These are phyloP conservation scores for Maudiozyma serrabonitensis DNA, from an alignment of 805 yeast genomes.

Conservation along the genomic window DNA sequence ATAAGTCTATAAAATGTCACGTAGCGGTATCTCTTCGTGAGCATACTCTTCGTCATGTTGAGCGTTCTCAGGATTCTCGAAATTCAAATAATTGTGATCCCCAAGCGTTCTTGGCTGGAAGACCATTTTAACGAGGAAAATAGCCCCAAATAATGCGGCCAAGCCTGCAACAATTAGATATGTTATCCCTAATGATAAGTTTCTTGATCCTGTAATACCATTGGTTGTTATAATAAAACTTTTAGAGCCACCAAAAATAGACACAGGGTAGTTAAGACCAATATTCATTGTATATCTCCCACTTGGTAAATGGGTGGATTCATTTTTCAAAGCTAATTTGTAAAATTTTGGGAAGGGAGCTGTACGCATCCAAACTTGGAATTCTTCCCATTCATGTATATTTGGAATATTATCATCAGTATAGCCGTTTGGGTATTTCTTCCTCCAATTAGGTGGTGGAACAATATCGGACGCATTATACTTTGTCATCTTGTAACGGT, in stretches of 20 bases:
- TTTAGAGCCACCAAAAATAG: slow-evolving; percentile 82
- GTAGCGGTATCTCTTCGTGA: slow-evolving; percentile 6
- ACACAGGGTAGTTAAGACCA: slow-evolving; percentile 72
- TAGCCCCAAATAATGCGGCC: slow-evolving; percentile 57
- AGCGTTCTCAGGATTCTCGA: slow-evolving; percentile 18
- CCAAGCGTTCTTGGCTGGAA: slow-evolving; percentile 80
- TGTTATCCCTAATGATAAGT: slow-evolving; percentile 73
- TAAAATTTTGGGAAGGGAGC: slow-evolving; percentile 87
- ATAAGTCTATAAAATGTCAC: slow-evolving; percentile 13
- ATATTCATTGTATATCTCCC: slow-evolving; percentile 68
- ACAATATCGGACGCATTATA: slow-evolving; percentile 53
- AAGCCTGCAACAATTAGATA: slow-evolving; percentile 78
- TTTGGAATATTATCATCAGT: slow-evolving; percentile 62
- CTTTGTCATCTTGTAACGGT: slow-evolving; percentile 53
- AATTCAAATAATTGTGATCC: slow-evolving; percentile 59
- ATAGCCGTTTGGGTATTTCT: slow-evolving; percentile 64
- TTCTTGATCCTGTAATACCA: slow-evolving; percentile 79
- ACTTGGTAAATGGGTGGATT: slow-evolving; percentile 39
- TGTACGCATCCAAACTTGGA: slow-evolving; percentile 86
- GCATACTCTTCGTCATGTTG: slow-evolving; percentile 2
- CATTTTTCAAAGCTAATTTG: slow-evolving; percentile 72
- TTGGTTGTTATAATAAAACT: slow-evolving; percentile 72
- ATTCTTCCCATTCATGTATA: slow-evolving; percentile 52
- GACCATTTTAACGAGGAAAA: slow-evolving; percentile 71
- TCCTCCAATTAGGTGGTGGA: slow-evolving; percentile 80